A percentile compares a stretch with the other conserved stretches of the same genome.
These are phyloP conservation scores for Chrysosporium queenslandicum DNA, from an alignment of 2,329 filamentous ascomycete species.

Conservation along the genomic window DNA sequence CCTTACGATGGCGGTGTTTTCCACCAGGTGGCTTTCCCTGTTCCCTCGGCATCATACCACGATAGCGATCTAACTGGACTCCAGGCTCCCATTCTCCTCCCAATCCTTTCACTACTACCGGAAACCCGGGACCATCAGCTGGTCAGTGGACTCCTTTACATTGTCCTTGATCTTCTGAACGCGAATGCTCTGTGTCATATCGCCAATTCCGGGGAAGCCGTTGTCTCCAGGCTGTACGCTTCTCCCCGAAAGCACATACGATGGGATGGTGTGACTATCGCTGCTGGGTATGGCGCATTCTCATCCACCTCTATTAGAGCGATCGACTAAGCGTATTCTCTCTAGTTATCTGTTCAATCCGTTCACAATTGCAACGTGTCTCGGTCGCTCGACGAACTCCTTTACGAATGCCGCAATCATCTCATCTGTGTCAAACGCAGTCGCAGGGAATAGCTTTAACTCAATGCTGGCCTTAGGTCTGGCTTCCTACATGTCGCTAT, in stretches of 20 bases:
- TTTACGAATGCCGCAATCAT: conserved; percentile 86
- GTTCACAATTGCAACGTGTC: conserved; percentile 81
- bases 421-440: conserved; percentile 69
- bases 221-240: conserved; percentile 62
- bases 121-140: conserved; percentile 56
- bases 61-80: background rate
- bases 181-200: conserved; percentile 70
- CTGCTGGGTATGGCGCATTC: conserved; percentile 55
- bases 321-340: conserved; percentile 8
- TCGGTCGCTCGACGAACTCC: conserved; percentile 77
- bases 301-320: background rate
- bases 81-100: conserved; percentile 76
- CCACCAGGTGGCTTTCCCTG: conserved; percentile 47
- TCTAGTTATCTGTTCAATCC: conserved; percentile 83
- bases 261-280: conserved; percentile 66
- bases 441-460: conserved; percentile 60
- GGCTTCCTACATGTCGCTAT: conserved; percentile 84
- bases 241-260: conserved; percentile 64
- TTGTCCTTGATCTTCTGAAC: conserved; percentile 67
- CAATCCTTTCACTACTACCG: conserved; percentile 82
- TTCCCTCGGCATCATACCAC: too few species aligned
- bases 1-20: conserved; percentile 90
- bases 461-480: conserved; percentile 77
- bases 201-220: conserved; percentile 68
- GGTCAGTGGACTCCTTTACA: conserved; percentile 71